Evolutionary conservation across 148 eudicot genomes (phyloP), one percentile per base, ranked within the genome.

Genomic region (Vaccinium macrocarpon): DNA sequence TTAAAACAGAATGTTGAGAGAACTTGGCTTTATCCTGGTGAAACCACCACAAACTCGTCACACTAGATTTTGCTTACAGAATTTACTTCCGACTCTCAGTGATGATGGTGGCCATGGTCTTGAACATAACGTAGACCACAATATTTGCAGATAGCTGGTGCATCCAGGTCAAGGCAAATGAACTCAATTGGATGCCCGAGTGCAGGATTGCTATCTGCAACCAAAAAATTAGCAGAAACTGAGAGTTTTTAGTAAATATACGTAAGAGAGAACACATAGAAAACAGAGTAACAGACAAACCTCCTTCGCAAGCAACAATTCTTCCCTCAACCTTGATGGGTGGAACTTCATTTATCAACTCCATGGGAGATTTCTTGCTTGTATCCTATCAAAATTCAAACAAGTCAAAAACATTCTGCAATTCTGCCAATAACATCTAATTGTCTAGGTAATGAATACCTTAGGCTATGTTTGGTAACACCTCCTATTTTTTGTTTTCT

Each of bases 141-240:
- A 84, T 97, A 97, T 88, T 97, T 97, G 97, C 99, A 97, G 81
- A 95, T 73, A 79, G 98, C 97, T 50, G 97, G 98, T 85, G 89
- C 90, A 14, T 83, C 92, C 87, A 85, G 88, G 88, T 97, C 99
- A 53, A 97, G 97, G 89, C 99, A 97, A 89, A 97, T 95, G 88
- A 89, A 97, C 85, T 95, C 98, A 81, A 97, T 90, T 18, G 99
- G 99, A 83, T 97, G 99, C 83, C 99, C 99, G 66, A 97, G 92
- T 18, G 98, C 90, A 50, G 98, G 98, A 87, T 96, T 61, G 72
- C 76, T 85, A 87, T 91, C 99, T 97, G 96, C 87, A 82, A 85
- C 49, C 79, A 88, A 42, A 19, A 78, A 78, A 27, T 64, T 82
- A 62, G 23, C n/a, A 85, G 12, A 9, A 59, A 49, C 11, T 27